Conservation (phyloP, 129 eudicot genomes). For the Lactuca sativa region DNA sequence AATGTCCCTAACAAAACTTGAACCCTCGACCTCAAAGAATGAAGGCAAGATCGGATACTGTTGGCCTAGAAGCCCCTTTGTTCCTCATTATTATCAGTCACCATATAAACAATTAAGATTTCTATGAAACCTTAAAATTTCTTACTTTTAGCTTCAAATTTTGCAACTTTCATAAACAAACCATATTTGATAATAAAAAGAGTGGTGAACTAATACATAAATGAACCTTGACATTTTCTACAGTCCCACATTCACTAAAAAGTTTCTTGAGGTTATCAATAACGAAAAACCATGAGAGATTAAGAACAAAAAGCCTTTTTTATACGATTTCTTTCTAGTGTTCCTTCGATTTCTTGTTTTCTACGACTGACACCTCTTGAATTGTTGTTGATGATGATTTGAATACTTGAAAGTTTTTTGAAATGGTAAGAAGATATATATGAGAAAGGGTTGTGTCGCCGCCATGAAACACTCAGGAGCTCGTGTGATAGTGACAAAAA, state of each 20-base stretch:
- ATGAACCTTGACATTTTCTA: slow-evolving; percentile 64
- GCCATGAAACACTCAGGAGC: slow-evolving; percentile 58
- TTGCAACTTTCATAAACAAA: neutral
- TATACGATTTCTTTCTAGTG: slow-evolving; percentile 16
- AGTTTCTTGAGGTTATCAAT: slow-evolving; percentile 61
- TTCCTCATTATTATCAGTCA: slow-evolving; percentile 68
- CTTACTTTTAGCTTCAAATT: neutral
- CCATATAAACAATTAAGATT: slow-evolving; percentile 6
- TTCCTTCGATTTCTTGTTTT: slow-evolving; percentile 16
- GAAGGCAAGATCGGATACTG: too few species aligned
- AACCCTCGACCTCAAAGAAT: too few species aligned
- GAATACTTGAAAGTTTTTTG: slow-evolving; percentile 30
- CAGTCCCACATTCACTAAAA: slow-evolving; percentile 79
- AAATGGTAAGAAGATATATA: slow-evolving; percentile 20
- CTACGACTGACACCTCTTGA: slow-evolving; percentile 22
- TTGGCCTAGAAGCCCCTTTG: too few species aligned
- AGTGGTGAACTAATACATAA: neutral
- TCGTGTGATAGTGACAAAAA: slow-evolving; percentile 50
- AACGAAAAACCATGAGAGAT: slow-evolving; percentile 78
- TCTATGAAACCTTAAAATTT: neutral
- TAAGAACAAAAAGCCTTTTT: slow-evolving; percentile 71
- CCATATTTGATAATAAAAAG: neutral
- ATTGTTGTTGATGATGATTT: slow-evolving; percentile 26
- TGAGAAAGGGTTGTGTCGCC: slow-evolving; percentile 48
- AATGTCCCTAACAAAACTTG: too few species aligned